Evolutionary conservation across 331 rosid genomes (phyloP).

Genomic region (Spiraea crenata): DNA sequence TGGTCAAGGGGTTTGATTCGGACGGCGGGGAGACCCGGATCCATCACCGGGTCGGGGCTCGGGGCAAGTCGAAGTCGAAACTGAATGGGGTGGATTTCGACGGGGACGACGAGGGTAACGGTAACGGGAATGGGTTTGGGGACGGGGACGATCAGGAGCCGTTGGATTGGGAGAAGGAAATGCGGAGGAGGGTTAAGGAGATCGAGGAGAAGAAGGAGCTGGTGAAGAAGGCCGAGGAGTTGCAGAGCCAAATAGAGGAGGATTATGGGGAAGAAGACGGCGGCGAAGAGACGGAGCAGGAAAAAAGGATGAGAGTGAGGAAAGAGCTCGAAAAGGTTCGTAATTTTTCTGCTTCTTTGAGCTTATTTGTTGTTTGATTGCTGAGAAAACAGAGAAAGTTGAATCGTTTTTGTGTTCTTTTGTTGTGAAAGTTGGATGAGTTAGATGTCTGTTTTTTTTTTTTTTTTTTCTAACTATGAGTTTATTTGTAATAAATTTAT

Average conservation of each 20-base stretch:
- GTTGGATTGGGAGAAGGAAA: constrained; percentile 72
- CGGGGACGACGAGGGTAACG: constrained; percentile 65
- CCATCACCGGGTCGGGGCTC: constrained; percentile 55
- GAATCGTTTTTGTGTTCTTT: not conserved
- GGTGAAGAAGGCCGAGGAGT: constrained; percentile 87
- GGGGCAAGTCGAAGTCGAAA: constrained; percentile 80
- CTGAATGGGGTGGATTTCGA: constrained; percentile 75
- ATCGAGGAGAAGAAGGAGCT: constrained; percentile 85
- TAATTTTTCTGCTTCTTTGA: not conserved
- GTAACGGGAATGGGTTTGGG: constrained; percentile 34
- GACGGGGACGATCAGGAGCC: constrained; percentile 42
- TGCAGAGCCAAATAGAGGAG: constrained; percentile 52
- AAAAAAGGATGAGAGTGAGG: constrained; percentile 91
- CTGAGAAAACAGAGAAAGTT: not conserved
- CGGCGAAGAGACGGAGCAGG: constrained; percentile 64
- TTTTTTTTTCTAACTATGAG: too few species aligned
- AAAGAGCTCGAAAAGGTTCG: constrained; percentile 91
- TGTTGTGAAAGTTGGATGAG: not conserved
- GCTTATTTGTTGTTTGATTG: not conserved
- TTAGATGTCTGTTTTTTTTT: not conserved
- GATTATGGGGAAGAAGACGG: constrained; percentile 37
- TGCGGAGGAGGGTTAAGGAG: constrained; percentile 75
- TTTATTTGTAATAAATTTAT: too few species aligned
- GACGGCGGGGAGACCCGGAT: constrained; percentile 66
- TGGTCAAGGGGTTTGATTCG: constrained; percentile 50